These are phyloP conservation scores for Acer negundo DNA, from an alignment of 345 rosid genomes.

Conservation along the genomic window DNA sequence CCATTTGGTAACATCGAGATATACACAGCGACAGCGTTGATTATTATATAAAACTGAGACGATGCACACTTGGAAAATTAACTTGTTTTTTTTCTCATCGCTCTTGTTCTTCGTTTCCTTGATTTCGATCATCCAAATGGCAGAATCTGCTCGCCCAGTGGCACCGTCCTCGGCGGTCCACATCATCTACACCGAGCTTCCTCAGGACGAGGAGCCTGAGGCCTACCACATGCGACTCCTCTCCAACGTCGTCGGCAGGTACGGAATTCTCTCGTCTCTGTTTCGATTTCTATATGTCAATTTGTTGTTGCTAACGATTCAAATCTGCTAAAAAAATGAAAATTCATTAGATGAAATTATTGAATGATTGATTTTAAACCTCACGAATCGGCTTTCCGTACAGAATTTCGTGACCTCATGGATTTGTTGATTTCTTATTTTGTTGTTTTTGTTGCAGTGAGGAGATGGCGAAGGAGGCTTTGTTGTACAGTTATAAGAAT, in stretches of 20 bases:
- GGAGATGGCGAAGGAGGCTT: constrained; percentile 76
- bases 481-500: constrained; percentile 72
- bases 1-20: too few species aligned
- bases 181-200: constrained; percentile 79
- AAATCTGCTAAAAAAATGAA: too few species aligned
- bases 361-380: background rate
- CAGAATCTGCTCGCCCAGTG: constrained; percentile 32
- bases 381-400: too few species aligned
- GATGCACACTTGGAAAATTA: background rate
- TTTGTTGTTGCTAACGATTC: too few species aligned
- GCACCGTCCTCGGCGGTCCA: constrained; percentile 58
- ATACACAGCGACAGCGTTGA: too few species aligned
- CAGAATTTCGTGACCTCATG: too few species aligned
- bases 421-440: background rate
- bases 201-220: constrained; percentile 63
- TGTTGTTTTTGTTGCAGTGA: constrained; percentile 42
- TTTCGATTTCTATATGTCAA: too few species aligned
- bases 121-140: constrained; percentile 30
- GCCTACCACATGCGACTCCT: constrained; percentile 72
- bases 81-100: background rate
- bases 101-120: constrained; percentile 7
- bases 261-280: too few species aligned
- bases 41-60: background rate
- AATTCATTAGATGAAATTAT: background rate
- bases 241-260: constrained; percentile 80